Conservation (phyloP, 2,329 filamentous ascomycete species). For the Scleromitrula shiraiana region DNA sequence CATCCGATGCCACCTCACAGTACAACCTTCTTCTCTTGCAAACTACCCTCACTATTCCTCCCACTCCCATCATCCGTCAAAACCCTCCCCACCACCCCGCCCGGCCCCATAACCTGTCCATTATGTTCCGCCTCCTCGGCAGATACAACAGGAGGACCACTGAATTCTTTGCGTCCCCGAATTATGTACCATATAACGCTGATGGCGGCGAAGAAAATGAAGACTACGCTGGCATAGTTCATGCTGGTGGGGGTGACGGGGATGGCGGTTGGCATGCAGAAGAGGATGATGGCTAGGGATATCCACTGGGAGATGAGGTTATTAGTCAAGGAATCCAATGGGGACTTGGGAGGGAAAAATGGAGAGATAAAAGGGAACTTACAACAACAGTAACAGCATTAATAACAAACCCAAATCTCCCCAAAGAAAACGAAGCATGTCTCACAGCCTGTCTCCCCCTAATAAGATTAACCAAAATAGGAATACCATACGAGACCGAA, state of each 20-base stretch:
- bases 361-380: not conserved
- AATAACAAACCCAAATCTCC: slow-evolving; percentile 58
- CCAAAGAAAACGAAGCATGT: slow-evolving; percentile 60
- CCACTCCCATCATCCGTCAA: slow-evolving; percentile 14
- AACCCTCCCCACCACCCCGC: slow-evolving; percentile 17
- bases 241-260: slow-evolving; percentile 48
- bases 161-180: slow-evolving; percentile 56
- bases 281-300: slow-evolving; percentile 58
- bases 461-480: slow-evolving; percentile 63
- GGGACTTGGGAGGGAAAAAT: not conserved
- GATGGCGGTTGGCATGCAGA: slow-evolving; percentile 64
- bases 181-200: slow-evolving; percentile 56
- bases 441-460: slow-evolving; percentile 58
- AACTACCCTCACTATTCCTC: slow-evolving; percentile 4
- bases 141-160: slow-evolving; percentile 38
- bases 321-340: too few species aligned
- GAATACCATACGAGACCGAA: slow-evolving; percentile 66
- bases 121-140: slow-evolving; percentile 21
- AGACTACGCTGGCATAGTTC: slow-evolving; percentile 62
- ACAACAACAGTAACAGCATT: slow-evolving; percentile 55
- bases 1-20: too few species aligned
- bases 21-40: slow-evolving; percentile 6
- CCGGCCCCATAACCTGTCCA: slow-evolving; percentile 20
- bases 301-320: too few species aligned
- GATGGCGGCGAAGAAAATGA: slow-evolving; percentile 52